A percentile compares a stretch with the other conserved stretches of the same genome.
Conservation (phyloP, 2,329 filamentous ascomycete genomes). For the Rasamsonia emersonii region DNA sequence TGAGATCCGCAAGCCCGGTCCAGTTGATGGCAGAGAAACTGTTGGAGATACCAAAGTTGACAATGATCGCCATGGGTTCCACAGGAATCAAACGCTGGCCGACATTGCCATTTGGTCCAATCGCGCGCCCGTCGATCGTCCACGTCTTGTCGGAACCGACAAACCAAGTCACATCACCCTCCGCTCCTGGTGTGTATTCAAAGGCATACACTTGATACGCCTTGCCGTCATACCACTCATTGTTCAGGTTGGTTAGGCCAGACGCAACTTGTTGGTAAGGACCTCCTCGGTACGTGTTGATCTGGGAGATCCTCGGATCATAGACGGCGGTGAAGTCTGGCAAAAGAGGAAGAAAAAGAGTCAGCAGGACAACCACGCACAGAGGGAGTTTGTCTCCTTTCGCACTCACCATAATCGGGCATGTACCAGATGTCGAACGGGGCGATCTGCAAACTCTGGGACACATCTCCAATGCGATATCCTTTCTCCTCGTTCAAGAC, state of each 20-base stretch:
- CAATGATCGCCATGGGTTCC: conserved; percentile 59
- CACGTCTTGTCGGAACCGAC: conserved; percentile 58
- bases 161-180: conserved; percentile 59
- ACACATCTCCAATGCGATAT: conserved; percentile 52
- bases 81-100: conserved; percentile 56
- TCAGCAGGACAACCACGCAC: not conserved
- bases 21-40: conserved; percentile 57
- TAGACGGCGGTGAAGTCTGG: conserved; percentile 57
- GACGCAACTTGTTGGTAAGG: conserved; percentile 57
- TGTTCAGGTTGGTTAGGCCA: conserved; percentile 53
- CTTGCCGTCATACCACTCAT: conserved; percentile 58
- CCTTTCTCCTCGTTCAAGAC: conserved; percentile 40
- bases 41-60: conserved; percentile 63
- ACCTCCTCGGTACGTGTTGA: conserved; percentile 55
- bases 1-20: conserved; percentile 43
- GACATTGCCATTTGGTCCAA: conserved; percentile 62
- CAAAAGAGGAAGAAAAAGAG: conserved; percentile 1
- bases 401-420: conserved; percentile 45
- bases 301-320: conserved; percentile 46
- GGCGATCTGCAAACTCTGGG: conserved; percentile 59
- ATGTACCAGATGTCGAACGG: conserved; percentile 65
- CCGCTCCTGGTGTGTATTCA: conserved; percentile 52
- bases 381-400: not conserved
- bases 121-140: conserved; percentile 51
- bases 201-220: conserved; percentile 56